Base-by-base conservation (phyloP, 495 filamentous ascomycete species). In the Thermothielavioides terrestris region DNA sequence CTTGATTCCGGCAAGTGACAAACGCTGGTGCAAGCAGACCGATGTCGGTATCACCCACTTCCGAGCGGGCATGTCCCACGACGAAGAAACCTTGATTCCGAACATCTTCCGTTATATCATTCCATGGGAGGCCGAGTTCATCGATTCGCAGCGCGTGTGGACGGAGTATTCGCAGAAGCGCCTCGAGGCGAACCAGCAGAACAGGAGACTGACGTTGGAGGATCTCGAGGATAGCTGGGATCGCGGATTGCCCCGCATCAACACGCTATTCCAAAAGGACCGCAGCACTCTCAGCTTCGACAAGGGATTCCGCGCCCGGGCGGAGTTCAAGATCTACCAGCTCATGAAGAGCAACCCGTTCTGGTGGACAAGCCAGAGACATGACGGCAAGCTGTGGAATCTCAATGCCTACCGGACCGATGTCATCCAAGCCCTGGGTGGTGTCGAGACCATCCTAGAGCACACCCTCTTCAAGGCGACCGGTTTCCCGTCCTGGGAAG, bases 61-160 rank as follows among this genome's bases (percentile, higher is more conserved):
- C 76, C 84, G 94, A 42, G 84, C 88, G 49, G 94, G 94, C 71
- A 99, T 99, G 94, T 94, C 89, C 34, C 89, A 96, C 57, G 94
- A 96, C 54, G 94, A 95, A 59, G 94, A 97, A 65, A 97, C 94
- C 0, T 69, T 99, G 44, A 99, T 99, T 47, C 94, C 94, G 0
- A 97, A 97, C 62, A 99, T 99, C 62, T 96, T 96, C 81, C 85
- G 94, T 36, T 99, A 99, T 71, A 99, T 99, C 68, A 95, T 97
- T 55, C 91, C 94, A 3, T 99, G 94, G 94, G 94, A 97, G 64
- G 88, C 91, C 23, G 94, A 99, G 60, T 99, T 99, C 70, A 95
- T 96, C 60, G 92, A 99, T 59, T 96, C 91, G 10, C 94, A 96
- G 59, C 84, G 92, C 52, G 94, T 99, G 1, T 99, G 94, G 94